Evolutionary conservation across 805 yeast species (phyloP), one percentile per base, ranked within the genome.

Genomic region (Metschnikowia matae): DNA sequence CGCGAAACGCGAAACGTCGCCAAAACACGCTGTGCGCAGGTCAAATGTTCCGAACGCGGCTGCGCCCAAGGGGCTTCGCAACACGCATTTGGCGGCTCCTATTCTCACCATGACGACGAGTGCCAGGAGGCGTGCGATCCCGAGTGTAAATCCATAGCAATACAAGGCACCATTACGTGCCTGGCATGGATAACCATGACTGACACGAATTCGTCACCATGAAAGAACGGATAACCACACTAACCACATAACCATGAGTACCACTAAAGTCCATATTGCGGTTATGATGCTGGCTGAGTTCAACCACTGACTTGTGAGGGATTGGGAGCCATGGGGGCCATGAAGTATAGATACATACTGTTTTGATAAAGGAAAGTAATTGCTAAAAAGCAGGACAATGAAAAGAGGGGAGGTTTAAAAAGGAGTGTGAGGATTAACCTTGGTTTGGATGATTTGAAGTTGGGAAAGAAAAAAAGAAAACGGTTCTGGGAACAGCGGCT

Each of bases 371-470:
- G 45, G 45, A 42, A 34, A 21, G 45, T 42, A 42, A 42, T 42
- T 42, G 45, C 45, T 42, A 20, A 29, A 42, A 11, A 42, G 45
- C 45, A 42, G 45, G 45, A 13, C 45, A 42, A 42, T 42, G 45
- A 42, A 32, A 33, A 41, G 29, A 41, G 11, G 20, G 18, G 33
- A 20, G 14, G 14, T 14, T 33, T n/a, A 4, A 13, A 33, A 42
- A 42, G 45, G 45, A 42, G 45, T 42, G 45, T 42, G 37, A 32
- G 45, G 45, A 33, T 32, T n/a, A 20, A 42, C 38, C 45, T 23
- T 10, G 15, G 37, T 21, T 14, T 14, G 21, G 21, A 10, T 2
- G 45, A 42, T 33, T 40, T 42, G 29, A 33, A 42, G 44, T 31
- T 41, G 38, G 11, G 20, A 21, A 20, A 15, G 31, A 33, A 33